Evolutionary conservation across 202 grass and related monocot genomes (phyloP).

Genomic region (Musa balbisiana): DNA sequence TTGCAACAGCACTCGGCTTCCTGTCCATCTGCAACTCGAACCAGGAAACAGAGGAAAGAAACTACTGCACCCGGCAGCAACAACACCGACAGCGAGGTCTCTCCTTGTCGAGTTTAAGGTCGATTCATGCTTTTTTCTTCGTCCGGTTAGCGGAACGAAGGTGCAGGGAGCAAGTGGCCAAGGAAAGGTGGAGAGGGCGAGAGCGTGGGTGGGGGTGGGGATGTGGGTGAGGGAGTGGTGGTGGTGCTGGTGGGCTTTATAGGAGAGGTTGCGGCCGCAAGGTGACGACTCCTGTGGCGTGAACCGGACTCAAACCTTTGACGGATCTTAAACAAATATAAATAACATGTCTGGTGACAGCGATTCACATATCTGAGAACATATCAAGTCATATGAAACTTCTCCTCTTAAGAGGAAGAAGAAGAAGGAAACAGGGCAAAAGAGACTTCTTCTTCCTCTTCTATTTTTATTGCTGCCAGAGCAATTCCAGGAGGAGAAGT

Average conservation of each 20-base stretch:
- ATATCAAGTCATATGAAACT: constrained; percentile 1
- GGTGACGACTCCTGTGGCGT: constrained; percentile 25
- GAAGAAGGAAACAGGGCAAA: neutral
- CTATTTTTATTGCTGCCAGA: too few species aligned
- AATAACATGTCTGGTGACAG: constrained; percentile 26
- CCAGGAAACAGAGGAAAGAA: neutral
- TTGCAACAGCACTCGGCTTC: neutral
- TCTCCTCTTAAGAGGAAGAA: neutral
- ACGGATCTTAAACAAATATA: constrained; percentile 2
- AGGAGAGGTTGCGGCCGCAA: constrained; percentile 30
- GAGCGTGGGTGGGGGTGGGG: neutral
- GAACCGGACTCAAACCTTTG: constrained; percentile 27
- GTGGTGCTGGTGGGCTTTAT: neutral
- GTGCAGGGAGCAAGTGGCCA: too few species aligned
- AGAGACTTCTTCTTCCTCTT: neutral
- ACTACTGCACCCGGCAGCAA: neutral
- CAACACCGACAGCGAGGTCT: too few species aligned
- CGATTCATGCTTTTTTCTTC: neutral
- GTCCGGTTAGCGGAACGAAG: neutral
- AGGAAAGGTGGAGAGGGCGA: neutral
- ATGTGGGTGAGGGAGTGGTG: neutral
- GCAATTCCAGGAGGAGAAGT: too few species aligned
- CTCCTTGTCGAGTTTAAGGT: too few species aligned
- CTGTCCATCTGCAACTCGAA: neutral
- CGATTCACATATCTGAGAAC: constrained; percentile 13